Evolutionary conservation across 352 stramenopile species (phyloP).

Genomic region (Albugo candida): DNA sequence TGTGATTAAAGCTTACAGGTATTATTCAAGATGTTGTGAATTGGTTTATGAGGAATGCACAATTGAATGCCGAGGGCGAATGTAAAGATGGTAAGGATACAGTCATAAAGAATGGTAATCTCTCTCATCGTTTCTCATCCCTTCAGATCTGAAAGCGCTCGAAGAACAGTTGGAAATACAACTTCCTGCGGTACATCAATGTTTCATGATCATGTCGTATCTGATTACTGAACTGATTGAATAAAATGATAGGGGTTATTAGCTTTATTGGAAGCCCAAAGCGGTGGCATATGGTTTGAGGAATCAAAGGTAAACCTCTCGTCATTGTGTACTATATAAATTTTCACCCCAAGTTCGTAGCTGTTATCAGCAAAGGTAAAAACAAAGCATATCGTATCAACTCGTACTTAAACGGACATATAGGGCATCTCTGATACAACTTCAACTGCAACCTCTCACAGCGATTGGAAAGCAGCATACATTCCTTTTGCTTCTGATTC

Average conservation of each 20-base stretch:
- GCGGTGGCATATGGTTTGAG: constrained; percentile 67
- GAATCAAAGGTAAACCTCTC: constrained; percentile 28
- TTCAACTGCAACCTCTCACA: constrained; percentile 9
- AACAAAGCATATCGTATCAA: no score
- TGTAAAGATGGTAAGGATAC: constrained; percentile 19
- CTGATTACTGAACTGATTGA: background rate
- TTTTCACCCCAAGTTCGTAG: background rate
- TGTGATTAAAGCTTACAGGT: background rate
- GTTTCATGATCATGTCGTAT: background rate
- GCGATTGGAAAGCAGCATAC: constrained; percentile 33
- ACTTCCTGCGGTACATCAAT: constrained; percentile 25
- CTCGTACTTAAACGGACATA: no score
- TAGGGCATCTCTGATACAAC: no score
- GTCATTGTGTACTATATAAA: background rate
- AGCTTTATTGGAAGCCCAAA: constrained; percentile 42
- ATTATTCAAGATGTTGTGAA: constrained; percentile 40
- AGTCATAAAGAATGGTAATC: background rate
- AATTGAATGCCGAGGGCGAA: constrained; percentile 23
- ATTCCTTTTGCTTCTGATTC: constrained; percentile 54
- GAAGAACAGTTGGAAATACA: constrained; percentile 41
- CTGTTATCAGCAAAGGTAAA: background rate
- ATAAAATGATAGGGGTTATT: background rate
- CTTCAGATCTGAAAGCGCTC: constrained; percentile 45
- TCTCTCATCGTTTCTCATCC: background rate
- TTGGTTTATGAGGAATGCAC: constrained; percentile 66